phyloP scores from a whole-genome alignment of 1,284 basidiomycete species.

The Microbotryum saponariae region DNA sequence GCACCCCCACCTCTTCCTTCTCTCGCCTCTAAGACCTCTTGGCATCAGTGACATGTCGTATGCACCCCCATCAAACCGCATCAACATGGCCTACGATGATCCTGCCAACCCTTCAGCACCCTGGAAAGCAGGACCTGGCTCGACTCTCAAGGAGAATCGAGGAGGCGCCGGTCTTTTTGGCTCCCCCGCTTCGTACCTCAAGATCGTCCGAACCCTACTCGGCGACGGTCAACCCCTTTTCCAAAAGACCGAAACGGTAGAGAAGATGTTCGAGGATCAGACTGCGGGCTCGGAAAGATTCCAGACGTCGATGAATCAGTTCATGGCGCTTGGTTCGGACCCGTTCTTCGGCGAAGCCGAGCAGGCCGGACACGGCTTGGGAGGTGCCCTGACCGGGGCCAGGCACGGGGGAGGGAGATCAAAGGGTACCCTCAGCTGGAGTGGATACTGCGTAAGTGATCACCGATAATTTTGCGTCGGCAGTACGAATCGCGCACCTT shows the following conservation, averaged over 20 bases:
- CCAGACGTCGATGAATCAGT: background rate
- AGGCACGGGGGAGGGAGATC: constrained; percentile 2
- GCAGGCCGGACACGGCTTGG: constrained; percentile 3
- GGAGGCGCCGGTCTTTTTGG: constrained; percentile 19
- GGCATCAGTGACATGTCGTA: constrained; percentile 23
- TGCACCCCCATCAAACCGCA: constrained; percentile 1
- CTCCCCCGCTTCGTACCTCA: constrained; percentile 15
- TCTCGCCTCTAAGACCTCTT: constrained; percentile 12
- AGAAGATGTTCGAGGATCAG: constrained; percentile 18
- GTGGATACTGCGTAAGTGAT: background rate
- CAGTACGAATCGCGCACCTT: no score
- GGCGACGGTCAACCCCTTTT: constrained; percentile 8
- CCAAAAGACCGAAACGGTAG: constrained; percentile 14
- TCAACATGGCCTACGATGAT: constrained; percentile 6
- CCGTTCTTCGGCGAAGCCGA: constrained; percentile 4
- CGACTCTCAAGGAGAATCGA: background rate
- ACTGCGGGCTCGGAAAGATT: background rate
- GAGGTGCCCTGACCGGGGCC: background rate
- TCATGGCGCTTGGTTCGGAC: background rate
- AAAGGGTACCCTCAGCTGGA: constrained; percentile 9
- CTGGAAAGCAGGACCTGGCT: no score
- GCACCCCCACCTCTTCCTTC: background rate
- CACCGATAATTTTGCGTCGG: no score
- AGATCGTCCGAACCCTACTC: constrained; percentile 16
- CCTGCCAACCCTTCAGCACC: background rate